Conservation (phyloP, 2,329 filamentous ascomycete genomes). For the Sporothrix luriei region DNA sequence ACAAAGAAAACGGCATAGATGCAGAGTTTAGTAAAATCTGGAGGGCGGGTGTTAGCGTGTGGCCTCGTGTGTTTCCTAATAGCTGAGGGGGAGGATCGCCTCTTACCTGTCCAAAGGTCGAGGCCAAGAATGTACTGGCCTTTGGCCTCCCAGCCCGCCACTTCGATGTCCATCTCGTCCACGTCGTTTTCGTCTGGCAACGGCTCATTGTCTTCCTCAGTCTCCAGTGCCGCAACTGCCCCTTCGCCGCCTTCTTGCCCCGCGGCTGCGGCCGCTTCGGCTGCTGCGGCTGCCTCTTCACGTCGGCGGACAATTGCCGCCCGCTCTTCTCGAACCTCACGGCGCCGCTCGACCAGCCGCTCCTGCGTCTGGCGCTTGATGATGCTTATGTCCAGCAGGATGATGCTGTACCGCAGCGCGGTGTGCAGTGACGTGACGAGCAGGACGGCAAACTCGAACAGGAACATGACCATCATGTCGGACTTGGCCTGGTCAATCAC, state of each 20-base stretch:
- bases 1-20: constrained; percentile 92
- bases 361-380: constrained; percentile 71
- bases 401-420: constrained; percentile 74
- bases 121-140: constrained; percentile 88
- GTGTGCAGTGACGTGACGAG: constrained; percentile 80
- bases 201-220: constrained; percentile 50
- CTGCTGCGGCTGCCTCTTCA: constrained; percentile 42
- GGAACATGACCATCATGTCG: constrained; percentile 99
- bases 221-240: constrained; percentile 52
- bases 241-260: constrained; percentile 52
- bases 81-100: neutral
- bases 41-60: neutral
- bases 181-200: constrained; percentile 67
- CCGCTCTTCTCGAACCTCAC: constrained; percentile 65
- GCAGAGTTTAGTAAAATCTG: constrained; percentile 86
- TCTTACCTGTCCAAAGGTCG: constrained; percentile 75
- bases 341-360: constrained; percentile 68
- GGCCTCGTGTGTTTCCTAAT: constrained; percentile 24
- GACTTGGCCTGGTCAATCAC: constrained; percentile 87
- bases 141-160: constrained; percentile 95
- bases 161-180: constrained; percentile 91
- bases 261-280: constrained; percentile 44
- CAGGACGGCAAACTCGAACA: constrained; percentile 93
- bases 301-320: constrained; percentile 55
- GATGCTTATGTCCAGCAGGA: constrained; percentile 75